Conservation (phyloP, 2,329 filamentous ascomycete genomes). For the Sarocladium kiliense region DNA sequence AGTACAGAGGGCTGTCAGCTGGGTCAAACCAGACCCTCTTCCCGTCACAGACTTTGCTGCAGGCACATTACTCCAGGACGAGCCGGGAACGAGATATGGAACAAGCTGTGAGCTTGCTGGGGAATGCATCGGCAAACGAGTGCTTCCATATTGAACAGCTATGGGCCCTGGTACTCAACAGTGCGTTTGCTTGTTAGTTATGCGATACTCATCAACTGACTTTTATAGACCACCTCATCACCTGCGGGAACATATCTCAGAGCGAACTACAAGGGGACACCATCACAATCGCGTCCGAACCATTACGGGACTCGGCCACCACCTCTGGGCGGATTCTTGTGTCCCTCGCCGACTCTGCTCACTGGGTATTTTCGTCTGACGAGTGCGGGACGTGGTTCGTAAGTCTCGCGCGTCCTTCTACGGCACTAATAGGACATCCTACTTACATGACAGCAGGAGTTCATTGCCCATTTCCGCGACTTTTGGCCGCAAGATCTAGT, state of each 20-base stretch:
- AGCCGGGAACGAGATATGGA: slow-evolving; percentile 36
- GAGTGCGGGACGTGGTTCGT: slow-evolving; percentile 43
- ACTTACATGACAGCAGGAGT: slow-evolving; percentile 18
- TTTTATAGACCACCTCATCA: slow-evolving; percentile 30
- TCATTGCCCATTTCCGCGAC: slow-evolving; percentile 34
- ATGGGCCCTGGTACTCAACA: slow-evolving; percentile 41
- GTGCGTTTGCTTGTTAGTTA: background rate
- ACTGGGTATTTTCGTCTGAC: slow-evolving; percentile 32
- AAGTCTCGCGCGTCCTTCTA: slow-evolving; percentile 14
- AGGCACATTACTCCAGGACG: slow-evolving; percentile 35
- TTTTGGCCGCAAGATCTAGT: slow-evolving; percentile 35
- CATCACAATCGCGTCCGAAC: slow-evolving; percentile 24
- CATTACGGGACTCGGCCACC: slow-evolving; percentile 17
- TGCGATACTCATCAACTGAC: too few species aligned
- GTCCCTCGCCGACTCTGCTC: slow-evolving; percentile 25
- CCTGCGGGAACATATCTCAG: slow-evolving; percentile 33
- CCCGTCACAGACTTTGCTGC: slow-evolving; percentile 37
- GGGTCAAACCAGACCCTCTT: slow-evolving; percentile 28
- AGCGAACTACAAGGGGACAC: slow-evolving; percentile 25
- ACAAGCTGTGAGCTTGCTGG: slow-evolving; percentile 38
- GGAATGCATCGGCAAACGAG: slow-evolving; percentile 25
- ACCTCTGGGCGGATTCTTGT: slow-evolving; percentile 25
- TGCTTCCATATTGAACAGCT: slow-evolving; percentile 45
- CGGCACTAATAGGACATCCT: too few species aligned
- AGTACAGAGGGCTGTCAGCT: slow-evolving; percentile 32